Evolutionary conservation across 2,329 filamentous ascomycete species (phyloP).

Genomic region (Fusarium nisikadoi): DNA sequence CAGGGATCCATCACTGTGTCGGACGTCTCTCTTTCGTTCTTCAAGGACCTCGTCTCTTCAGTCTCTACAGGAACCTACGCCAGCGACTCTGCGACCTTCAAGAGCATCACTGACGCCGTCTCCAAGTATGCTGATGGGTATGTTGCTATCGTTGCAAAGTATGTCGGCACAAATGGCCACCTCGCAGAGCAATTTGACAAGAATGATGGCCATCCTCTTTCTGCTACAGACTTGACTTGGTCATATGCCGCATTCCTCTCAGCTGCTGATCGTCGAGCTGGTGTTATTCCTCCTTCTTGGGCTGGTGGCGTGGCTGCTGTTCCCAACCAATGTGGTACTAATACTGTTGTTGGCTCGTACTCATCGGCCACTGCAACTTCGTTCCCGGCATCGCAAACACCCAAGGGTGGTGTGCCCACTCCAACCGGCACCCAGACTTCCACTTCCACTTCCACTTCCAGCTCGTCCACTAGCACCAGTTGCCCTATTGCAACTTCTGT

Average conservation of each 20-base stretch:
- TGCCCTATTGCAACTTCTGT: slow-evolving; percentile 59
- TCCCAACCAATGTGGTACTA: slow-evolving; percentile 59
- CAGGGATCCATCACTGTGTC: slow-evolving; percentile 73
- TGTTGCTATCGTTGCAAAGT: slow-evolving; percentile 69
- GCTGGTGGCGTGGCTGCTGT: slow-evolving; percentile 57
- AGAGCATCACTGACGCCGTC: slow-evolving; percentile 66
- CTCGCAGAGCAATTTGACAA: slow-evolving; percentile 75
- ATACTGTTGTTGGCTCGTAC: slow-evolving; percentile 63
- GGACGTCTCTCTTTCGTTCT: slow-evolving; percentile 74
- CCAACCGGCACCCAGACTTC: slow-evolving; percentile 46
- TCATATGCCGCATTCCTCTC: slow-evolving; percentile 78
- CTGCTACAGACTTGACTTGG: slow-evolving; percentile 77
- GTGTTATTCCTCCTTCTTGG: slow-evolving; percentile 68
- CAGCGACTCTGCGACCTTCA: slow-evolving; percentile 59
- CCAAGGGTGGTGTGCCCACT: slow-evolving; percentile 49
- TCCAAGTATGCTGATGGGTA: slow-evolving; percentile 70
- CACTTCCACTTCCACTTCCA: slow-evolving; percentile 38
- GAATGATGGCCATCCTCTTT: slow-evolving; percentile 63
- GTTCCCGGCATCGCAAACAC: slow-evolving; percentile 63
- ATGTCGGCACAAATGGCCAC: slow-evolving; percentile 70
- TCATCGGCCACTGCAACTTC: slow-evolving; percentile 57
- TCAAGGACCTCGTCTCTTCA: slow-evolving; percentile 70
- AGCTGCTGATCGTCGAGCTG: slow-evolving; percentile 65
- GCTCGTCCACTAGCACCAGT: slow-evolving; percentile 46
- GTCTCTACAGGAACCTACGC: slow-evolving; percentile 71